Evolutionary conservation across 345 rosid species (phyloP).

Genomic region (Stellera chamaejasme): DNA sequence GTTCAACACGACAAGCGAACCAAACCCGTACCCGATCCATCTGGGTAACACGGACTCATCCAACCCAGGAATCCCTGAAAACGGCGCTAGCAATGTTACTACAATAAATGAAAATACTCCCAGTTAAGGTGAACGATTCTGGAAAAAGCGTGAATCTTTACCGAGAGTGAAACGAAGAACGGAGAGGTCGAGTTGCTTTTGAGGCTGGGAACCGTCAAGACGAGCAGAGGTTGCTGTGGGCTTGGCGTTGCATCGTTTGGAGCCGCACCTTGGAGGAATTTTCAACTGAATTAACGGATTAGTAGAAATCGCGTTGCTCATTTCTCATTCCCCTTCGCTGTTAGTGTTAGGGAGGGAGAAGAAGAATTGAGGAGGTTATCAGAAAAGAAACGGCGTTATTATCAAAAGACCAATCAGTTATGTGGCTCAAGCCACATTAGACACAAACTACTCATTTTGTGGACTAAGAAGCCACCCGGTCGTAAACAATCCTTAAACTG

Average conservation of each 20-base stretch:
- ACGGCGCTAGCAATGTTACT: background rate
- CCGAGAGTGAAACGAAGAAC: conserved; percentile 92
- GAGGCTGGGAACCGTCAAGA: conserved; percentile 31
- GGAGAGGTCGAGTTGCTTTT: conserved; percentile 58
- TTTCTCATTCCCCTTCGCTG: background rate
- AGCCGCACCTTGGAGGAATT: conserved; percentile 15
- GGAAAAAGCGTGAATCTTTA: conserved; percentile 9
- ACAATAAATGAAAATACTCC: too few species aligned
- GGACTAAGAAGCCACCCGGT: too few species aligned
- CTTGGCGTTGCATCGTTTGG: conserved; percentile 15
- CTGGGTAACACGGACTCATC: conserved; percentile 91
- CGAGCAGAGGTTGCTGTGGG: conserved; percentile 23
- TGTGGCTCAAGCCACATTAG: too few species aligned
- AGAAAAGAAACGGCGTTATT: too few species aligned
- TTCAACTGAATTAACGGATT: conserved; percentile 22
- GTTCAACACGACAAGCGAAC: conserved; percentile 61
- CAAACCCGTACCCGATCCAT: conserved; percentile 91
- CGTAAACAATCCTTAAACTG: too few species aligned
- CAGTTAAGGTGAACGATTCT: too few species aligned
- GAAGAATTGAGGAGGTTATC: too few species aligned
- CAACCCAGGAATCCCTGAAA: conserved; percentile 69
- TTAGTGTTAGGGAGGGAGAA: too few species aligned
- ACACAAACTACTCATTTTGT: too few species aligned
- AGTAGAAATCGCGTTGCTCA: conserved; percentile 11
- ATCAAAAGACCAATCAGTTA: too few species aligned